Base-by-base conservation (phyloP, 257 asterid species). In the Solanum chmielewskii region DNA sequence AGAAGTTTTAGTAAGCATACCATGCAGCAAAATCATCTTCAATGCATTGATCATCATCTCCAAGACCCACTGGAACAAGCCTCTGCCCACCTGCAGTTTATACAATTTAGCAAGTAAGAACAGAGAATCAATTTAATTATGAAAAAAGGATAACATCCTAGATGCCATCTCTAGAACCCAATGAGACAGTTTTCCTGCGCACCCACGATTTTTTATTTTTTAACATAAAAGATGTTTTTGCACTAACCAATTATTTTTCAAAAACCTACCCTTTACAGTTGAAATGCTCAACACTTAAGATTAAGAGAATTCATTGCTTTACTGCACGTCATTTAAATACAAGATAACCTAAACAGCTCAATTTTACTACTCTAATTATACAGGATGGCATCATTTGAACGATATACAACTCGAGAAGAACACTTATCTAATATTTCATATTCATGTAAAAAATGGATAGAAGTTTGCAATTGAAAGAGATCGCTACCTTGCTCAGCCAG, bases 21-120 rank as follows among this genome's bases (percentile, higher is more conserved):
- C 99, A 97, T 86, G 98, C 93, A 71, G 98, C 9, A 88, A 96
- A 97, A 91, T 97, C 99, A 92, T 97, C 99, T 93, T 97, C 99
- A 88, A 97, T 97, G 94, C 99, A 95, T 85, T 96, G 99, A 88
- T 97, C 99, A 86, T 97, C 99, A 85, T 97, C 99, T 71, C 99
- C 99, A 80, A 97, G 98, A 90, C 99, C 99, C 92, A 97, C 94
- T 25, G 95, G 92, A 45, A 93, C 94, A 84, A 97, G 92, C 71
- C 92, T 91, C 83, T 96, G 91, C 20, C 95, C 99, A 41, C 99
- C 99, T 97, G 96, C 84, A 87, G 88, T 83, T 16, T 35, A 49
- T 39, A 52, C 31, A 87, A 52, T 16, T 35, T 76, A 78, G 85
- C 59, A 85, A 83, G 87, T 90, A 39, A 88, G 87, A 86, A 41